A percentile compares a stretch with the other conserved stretches of the same genome.
Conservation (phyloP, 129 eudicot genomes). For the Chrysanthemum lavandulifolium region DNA sequence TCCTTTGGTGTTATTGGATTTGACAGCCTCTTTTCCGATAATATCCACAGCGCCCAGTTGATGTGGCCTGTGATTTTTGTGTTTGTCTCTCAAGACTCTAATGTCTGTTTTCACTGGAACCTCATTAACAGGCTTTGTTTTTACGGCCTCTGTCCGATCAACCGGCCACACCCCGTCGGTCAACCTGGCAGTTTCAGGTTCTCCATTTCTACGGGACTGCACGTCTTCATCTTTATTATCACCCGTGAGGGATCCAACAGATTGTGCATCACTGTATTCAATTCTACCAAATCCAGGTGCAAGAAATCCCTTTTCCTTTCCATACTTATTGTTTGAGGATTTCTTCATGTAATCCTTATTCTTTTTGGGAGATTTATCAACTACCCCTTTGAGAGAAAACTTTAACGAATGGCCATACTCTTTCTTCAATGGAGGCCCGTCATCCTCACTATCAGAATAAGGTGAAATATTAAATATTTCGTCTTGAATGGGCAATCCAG, state of each 20-base stretch:
- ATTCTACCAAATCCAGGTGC: constrained; percentile 30
- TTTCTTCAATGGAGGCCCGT: constrained; percentile 53
- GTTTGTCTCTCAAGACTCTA: constrained; percentile 39
- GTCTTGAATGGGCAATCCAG: constrained; percentile 93
- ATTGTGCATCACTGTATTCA: constrained; percentile 44
- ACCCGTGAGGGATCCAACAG: constrained; percentile 39
- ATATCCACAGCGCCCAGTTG: constrained; percentile 34
- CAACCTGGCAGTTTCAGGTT: constrained; percentile 49
- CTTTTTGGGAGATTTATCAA: constrained; percentile 71
- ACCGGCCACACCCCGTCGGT: constrained; percentile 42
- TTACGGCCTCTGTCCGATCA: constrained; percentile 42
- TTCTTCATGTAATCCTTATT: constrained; percentile 61
- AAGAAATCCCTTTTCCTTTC: constrained; percentile 54
- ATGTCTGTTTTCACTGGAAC: constrained; percentile 38
- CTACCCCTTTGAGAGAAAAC: constrained; percentile 74
- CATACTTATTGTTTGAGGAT: constrained; percentile 58
- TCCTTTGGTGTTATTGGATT: constrained; percentile 56
- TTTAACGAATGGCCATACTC: constrained; percentile 70
- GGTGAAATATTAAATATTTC: constrained; percentile 83
- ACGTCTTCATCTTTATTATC: constrained; percentile 51
- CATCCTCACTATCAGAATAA: constrained; percentile 90
- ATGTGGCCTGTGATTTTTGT: constrained; percentile 47
- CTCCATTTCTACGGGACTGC: constrained; percentile 38
- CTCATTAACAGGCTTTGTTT: constrained; percentile 53
- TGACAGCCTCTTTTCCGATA: constrained; percentile 38